Base-by-base conservation (phyloP, 495 filamentous ascomycete species). In the Letharia lupina region DNA sequence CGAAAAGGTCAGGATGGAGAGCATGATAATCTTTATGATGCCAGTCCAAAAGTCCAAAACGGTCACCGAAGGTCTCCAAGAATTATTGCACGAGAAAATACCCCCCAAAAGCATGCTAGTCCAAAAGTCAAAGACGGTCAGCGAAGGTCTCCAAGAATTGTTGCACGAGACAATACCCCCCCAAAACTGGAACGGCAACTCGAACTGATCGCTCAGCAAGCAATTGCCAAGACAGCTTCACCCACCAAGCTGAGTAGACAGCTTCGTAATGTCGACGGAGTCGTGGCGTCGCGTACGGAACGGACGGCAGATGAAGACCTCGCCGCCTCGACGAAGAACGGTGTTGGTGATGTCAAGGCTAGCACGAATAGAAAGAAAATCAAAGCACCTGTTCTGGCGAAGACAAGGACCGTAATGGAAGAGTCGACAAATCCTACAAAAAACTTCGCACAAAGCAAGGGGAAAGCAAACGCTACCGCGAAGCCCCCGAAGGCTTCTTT, bases 11-110 rank as follows among this genome's bases (percentile, higher is more conserved):
- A 60, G 23, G 42, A 65, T 60, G 33, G 23, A 39, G 63, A 28
- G n/a, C 42, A 48, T 41, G 63, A 65, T 48, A 39, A 58, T 35
- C 58, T 45, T 20, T 65, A 65, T n/a, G 41, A 60, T 9, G 23
- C 58, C 13, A 65, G 63, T 59, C 63, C 63, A 28, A 65, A 45
- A 40, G 9, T 37, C 4, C 5, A 31, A 12, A 23, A 41, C 35
- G 16, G 3, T 20, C 28, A 0, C 4, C 11, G 54, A 31, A 16
- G 23, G 23, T 44, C 7, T 13, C 18, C 6, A 18, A 39, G 37
- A 2, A 40, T 5, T 39, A 0, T 37, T n/a, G 42, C 39, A 4
- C 42, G 20, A 9, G 15, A 57, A 15, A 57, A 20, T 18, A 12
- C 20, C 33, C 31, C 31, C 33, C 0, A 35, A 10, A 65, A 45